These are phyloP conservation scores for Arabidopsis lyrata DNA, from an alignment of 441 rosid species.

Conservation along the genomic window DNA sequence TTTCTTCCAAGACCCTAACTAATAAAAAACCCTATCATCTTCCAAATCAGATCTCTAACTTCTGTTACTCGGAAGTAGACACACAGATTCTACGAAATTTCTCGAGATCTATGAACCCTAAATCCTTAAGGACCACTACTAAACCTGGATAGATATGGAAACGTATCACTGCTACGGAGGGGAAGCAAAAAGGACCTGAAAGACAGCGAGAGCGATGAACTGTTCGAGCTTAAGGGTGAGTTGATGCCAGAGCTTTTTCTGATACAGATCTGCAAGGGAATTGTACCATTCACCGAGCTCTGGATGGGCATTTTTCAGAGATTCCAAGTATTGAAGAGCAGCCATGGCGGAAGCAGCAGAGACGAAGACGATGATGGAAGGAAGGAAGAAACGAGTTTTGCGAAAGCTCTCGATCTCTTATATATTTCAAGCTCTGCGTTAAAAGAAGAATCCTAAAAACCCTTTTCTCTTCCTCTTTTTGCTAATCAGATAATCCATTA, in stretches of 20 bases:
- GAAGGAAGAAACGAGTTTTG: conserved; percentile 5
- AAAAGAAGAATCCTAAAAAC: conserved; percentile 21
- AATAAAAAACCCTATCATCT: conserved; percentile 12
- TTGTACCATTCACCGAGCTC: conserved; percentile 91
- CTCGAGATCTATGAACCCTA: conserved; percentile 41
- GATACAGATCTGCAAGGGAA: conserved; percentile 88
- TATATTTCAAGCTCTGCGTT: conserved; percentile 15
- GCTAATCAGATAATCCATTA: not conserved
- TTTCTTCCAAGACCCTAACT: conserved; percentile 25
- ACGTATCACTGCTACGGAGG: not conserved
- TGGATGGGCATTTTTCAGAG: conserved; percentile 67
- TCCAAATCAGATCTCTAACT: conserved; percentile 6
- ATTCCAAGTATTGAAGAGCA: conserved; percentile 82
- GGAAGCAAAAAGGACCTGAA: conserved; percentile 55
- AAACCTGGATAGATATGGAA: conserved; percentile 25
- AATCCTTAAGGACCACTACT: not conserved
- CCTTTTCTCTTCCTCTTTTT: conserved; percentile 11
- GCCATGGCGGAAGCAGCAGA: conserved; percentile 57
- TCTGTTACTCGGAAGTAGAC: not conserved
- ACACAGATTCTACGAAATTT: not conserved
- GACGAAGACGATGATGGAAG: conserved; percentile 13
- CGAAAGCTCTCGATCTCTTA: not conserved
- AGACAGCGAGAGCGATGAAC: conserved; percentile 80
- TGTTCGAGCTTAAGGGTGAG: conserved; percentile 96
- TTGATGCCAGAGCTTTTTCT: conserved; percentile 98